Conservation (phyloP, 2,329 filamentous ascomycete species). For the Ophiostoma angusticollis region DNA sequence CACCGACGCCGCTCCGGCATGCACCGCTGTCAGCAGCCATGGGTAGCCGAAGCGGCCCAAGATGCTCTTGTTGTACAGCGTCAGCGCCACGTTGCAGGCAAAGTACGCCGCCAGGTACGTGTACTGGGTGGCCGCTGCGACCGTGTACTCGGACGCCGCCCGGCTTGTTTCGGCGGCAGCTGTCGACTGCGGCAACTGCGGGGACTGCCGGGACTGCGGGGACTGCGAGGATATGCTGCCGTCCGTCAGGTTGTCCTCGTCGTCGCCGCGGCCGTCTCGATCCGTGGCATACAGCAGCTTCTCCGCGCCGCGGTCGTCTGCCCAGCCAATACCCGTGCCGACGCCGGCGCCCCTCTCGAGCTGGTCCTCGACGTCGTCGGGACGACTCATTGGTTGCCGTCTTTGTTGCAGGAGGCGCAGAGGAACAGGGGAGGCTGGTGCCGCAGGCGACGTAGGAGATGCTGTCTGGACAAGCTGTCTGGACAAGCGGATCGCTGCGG, state of each 20-base stretch:
- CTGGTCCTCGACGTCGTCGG: constrained; percentile 15
- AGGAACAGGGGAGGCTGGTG: background rate
- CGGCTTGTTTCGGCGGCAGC: too few relatives aligned
- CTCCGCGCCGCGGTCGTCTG: too few relatives aligned
- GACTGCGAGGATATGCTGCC: too few relatives aligned
- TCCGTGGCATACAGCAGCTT: too few relatives aligned
- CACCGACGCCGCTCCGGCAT: constrained; percentile 43
- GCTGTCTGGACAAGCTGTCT: too few relatives aligned
- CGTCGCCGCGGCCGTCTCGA: too few relatives aligned
- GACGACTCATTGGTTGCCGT: constrained; percentile 3
- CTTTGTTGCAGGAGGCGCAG: background rate
- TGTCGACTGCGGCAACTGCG: too few relatives aligned
- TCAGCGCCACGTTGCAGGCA: constrained; percentile 15
- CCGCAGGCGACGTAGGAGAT: background rate
- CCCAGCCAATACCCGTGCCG: background rate
- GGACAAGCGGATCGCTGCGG: background rate
- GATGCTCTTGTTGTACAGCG: constrained; percentile 16
- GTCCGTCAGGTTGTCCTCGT: too few relatives aligned
- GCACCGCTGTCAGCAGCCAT: constrained; percentile 47
- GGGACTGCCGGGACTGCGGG: too few relatives aligned
- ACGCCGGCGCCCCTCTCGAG: background rate
- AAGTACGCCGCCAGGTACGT: constrained; percentile 17
- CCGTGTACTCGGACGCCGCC: constrained; percentile 14
- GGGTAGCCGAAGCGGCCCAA: constrained; percentile 38
- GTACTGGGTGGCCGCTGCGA: constrained; percentile 17